phyloP scores from a whole-genome alignment of 257 asterid species.

The Nicotiana sylvestris region DNA sequence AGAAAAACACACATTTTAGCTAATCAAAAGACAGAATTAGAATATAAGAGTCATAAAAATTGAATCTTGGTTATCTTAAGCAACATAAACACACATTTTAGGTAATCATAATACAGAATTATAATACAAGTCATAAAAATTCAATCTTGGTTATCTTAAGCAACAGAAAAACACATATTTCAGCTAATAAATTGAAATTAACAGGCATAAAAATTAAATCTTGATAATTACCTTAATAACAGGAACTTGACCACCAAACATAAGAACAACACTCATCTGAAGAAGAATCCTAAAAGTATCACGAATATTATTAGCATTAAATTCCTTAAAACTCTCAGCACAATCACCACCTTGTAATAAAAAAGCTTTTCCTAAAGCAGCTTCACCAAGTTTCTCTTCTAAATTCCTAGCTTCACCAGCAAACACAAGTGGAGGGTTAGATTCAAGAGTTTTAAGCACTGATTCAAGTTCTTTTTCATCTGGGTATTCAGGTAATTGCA shows the following conservation, averaged over 20 bases:
- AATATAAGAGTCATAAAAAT: no score
- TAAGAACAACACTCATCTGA: constrained; percentile 81
- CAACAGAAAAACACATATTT: not conserved
- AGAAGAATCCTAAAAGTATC: constrained; percentile 75
- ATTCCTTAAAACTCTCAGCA: constrained; percentile 82
- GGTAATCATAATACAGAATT: no score
- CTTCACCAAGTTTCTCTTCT: constrained; percentile 76
- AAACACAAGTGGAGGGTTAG: constrained; percentile 74
- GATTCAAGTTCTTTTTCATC: constrained; percentile 51
- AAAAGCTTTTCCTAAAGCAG: constrained; percentile 77
- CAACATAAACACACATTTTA: no score
- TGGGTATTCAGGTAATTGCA: constrained; percentile 82
- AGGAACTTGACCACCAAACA: constrained; percentile 84
- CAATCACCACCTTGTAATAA: constrained; percentile 89
- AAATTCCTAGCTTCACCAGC: constrained; percentile 81
- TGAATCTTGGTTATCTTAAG: no score
- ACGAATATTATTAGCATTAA: constrained; percentile 67
- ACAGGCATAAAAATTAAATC: not conserved
- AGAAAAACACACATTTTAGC: constrained; percentile 29
- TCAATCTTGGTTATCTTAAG: no score
- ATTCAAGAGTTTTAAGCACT: constrained; percentile 53
- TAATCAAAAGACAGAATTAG: no score
- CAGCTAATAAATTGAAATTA: not conserved
- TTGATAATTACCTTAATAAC: constrained; percentile 54
- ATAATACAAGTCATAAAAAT: no score